A percentile compares a stretch with the other conserved stretches of the same genome.
Conservation (phyloP, 768 basidiomycete genomes). For the Lactifluus volemus region DNA sequence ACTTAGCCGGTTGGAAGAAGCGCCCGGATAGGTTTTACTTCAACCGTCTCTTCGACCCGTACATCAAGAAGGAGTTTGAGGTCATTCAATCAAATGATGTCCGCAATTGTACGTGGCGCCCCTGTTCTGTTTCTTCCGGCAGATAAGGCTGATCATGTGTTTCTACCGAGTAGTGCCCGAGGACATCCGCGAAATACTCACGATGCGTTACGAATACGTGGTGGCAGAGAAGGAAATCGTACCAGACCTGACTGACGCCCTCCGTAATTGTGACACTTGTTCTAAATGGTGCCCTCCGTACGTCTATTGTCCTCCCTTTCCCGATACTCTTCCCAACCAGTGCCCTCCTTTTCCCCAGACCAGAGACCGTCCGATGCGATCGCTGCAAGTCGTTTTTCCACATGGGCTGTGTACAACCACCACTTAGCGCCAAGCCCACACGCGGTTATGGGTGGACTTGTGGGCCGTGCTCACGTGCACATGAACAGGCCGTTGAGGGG, state of each 20-base stretch:
- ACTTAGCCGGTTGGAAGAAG: slow-evolving; percentile 90
- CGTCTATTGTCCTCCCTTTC: slow-evolving; percentile 22
- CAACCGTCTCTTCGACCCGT: slow-evolving; percentile 90
- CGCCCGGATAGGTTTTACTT: slow-evolving; percentile 95
- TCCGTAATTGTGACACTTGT: slow-evolving; percentile 83
- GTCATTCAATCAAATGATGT: slow-evolving; percentile 82
- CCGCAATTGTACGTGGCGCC: slow-evolving; percentile 66
- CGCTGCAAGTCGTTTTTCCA: slow-evolving; percentile 92
- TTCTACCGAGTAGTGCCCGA: slow-evolving; percentile 48
- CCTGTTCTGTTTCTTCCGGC: background rate
- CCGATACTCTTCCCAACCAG: background rate
- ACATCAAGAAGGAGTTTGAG: slow-evolving; percentile 97
- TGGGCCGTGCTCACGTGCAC: slow-evolving; percentile 79
- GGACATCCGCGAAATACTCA: slow-evolving; percentile 67
- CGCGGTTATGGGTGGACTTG: slow-evolving; percentile 98
- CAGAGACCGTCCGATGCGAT: slow-evolving; percentile 83
- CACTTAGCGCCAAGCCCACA: slow-evolving; percentile 82
- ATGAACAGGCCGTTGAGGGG: slow-evolving; percentile 79
- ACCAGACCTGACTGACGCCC: slow-evolving; percentile 76
- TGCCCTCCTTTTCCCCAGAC: slow-evolving; percentile 35
- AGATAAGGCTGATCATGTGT: slow-evolving; percentile 13
- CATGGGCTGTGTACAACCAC: slow-evolving; percentile 90
- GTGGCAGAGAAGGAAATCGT: slow-evolving; percentile 92
- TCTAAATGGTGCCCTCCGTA: slow-evolving; percentile 85
- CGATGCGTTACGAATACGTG: slow-evolving; percentile 86